phyloP scores from a whole-genome alignment of 345 rosid species.

The Pistacia atlantica region DNA sequence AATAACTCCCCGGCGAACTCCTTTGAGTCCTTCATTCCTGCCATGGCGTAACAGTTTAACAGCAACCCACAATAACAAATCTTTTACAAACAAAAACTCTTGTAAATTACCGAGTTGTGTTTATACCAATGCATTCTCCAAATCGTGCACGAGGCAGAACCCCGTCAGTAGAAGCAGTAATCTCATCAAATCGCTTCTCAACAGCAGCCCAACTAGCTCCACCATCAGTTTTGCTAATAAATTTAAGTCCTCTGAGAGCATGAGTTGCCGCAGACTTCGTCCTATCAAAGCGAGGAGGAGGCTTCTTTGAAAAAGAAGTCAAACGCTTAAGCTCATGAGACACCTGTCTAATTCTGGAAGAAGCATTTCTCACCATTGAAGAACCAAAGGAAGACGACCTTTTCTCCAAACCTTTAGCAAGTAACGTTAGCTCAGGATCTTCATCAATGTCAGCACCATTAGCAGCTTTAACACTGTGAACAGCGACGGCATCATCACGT shows the following conservation, averaged over 20 bases:
- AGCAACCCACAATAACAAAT: not conserved
- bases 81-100: not conserved
- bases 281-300: constrained; percentile 56
- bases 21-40: constrained; percentile 77
- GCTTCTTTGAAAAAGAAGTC: constrained; percentile 51
- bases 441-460: constrained; percentile 36
- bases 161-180: constrained; percentile 54
- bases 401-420: constrained; percentile 54
- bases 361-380: constrained; percentile 47
- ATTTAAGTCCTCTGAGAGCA: constrained; percentile 76
- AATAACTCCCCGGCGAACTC: constrained; percentile 74
- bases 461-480: constrained; percentile 39
- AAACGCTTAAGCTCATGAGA: constrained; percentile 64
- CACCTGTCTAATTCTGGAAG: constrained; percentile 51
- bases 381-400: constrained; percentile 37
- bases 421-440: constrained; percentile 41
- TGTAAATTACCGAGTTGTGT: no score
- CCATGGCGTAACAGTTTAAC: not conserved
- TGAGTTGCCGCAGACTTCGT: constrained; percentile 62
- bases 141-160: constrained; percentile 47
- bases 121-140: constrained; percentile 69
- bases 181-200: constrained; percentile 62
- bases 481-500: constrained; percentile 40
- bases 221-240: constrained; percentile 68
- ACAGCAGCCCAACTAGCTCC: constrained; percentile 73